Base-by-base conservation (phyloP, 768 basidiomycete species). In the Boletus rex-veris region DNA sequence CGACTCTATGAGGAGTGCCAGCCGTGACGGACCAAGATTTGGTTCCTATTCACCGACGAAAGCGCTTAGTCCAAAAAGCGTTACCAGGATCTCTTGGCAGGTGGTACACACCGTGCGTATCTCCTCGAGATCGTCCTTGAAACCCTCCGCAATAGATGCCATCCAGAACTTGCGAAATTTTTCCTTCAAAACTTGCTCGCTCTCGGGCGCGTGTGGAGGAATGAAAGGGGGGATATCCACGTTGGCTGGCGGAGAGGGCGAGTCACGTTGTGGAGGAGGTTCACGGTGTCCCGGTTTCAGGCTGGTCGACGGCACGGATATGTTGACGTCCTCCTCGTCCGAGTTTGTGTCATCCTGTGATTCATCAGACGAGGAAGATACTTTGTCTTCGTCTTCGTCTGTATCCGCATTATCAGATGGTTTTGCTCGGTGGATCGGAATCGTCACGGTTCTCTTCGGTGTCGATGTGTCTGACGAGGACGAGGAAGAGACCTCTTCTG, bases 131-230 rank as follows among this genome's bases (percentile, higher is more conserved):
- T 93, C 92, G 43, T 88, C 85, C 57, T 80, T 81, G 71, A 93
- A 94, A 11, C 82, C 90, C 65, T 92, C 88, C 2, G 84, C 88
- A 7, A 92, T 79, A 1, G 86, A 82, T 3, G 82, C 73, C 90
- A 93, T 91, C 91, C 91, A 93, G 64, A 93, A 92, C 67, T 85
- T 85, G 51, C 85, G 75, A 67, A 93, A 93, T 41, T 76, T 80
- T 33, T 81, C 81, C 62, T 83, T 85, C 64, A 92, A 66, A 7
- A 67, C 64, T 41, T 78, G 72, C 54, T 91, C 86, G 30, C 74
- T 69, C 43, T 75, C 68, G 12, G 65, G 60, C 7, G 70, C 64
- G 31, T 74, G 69, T 21, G 57, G 47, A 4, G 81, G 74, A 12
- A 86, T 62, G 62, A 90, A 88, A 1, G 86, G 74, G 0, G 86